phyloP scores from a whole-genome alignment of 2,329 filamentous ascomycete genomes.

The Rutstroemia sp. region DNA sequence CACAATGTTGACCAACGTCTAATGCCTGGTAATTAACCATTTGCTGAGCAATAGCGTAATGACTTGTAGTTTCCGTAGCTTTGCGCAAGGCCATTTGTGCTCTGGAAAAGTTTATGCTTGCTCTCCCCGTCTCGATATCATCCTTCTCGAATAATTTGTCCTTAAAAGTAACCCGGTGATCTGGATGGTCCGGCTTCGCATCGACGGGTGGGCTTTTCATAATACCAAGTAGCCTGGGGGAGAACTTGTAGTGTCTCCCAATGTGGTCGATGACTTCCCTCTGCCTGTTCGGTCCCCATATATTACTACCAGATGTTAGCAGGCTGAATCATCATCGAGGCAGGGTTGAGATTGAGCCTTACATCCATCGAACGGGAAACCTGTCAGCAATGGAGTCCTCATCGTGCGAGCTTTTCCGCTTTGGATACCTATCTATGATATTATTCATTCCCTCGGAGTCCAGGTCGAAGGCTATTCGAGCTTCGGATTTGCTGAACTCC shows the following conservation, averaged over 20 bases:
- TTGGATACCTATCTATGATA: constrained; percentile 31
- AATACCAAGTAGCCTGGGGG: constrained; percentile 55
- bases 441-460: constrained; percentile 33
- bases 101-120: constrained; percentile 10
- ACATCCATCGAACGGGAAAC: constrained; percentile 62
- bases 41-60: constrained; percentile 51
- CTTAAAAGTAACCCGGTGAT: constrained; percentile 12
- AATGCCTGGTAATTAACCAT: constrained; percentile 73
- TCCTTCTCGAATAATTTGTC: constrained; percentile 14
- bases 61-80: constrained; percentile 20
- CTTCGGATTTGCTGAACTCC: constrained; percentile 51
- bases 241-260: constrained; percentile 59
- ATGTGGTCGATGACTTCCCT: constrained; percentile 45
- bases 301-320: constrained; percentile 41
- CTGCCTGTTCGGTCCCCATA: constrained; percentile 61
- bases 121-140: constrained; percentile 20
- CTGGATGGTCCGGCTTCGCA: constrained; percentile 10
- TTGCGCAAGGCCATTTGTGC: not conserved
- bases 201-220: constrained; percentile 49
- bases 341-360: constrained; percentile 26
- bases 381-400: not conserved
- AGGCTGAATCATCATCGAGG: constrained; percentile 1
- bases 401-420: constrained; percentile 22
- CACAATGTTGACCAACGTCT: constrained; percentile 60
- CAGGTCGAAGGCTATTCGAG: constrained; percentile 50